Evolutionary conservation across 805 yeast species (phyloP).

Genomic region (Sugiyamaella floridensis): DNA sequence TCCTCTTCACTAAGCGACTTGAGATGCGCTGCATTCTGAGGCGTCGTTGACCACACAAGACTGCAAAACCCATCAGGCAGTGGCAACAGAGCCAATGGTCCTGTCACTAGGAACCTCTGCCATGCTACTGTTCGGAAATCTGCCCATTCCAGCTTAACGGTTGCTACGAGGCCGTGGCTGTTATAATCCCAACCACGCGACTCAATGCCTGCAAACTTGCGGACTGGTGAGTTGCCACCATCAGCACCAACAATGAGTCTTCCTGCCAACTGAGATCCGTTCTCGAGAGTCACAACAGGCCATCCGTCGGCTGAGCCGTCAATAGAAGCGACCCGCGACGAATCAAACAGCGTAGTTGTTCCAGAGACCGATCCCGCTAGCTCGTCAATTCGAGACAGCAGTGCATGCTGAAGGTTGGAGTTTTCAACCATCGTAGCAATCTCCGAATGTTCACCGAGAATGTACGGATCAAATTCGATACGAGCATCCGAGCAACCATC

Average conservation of each 20-base stretch:
- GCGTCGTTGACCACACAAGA: slow-evolving; percentile 86
- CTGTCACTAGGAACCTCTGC: slow-evolving; percentile 87
- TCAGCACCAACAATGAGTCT: slow-evolving; percentile 90
- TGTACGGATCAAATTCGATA: slow-evolving; percentile 54
- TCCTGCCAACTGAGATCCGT: slow-evolving; percentile 58
- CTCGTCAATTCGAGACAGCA: slow-evolving; percentile 48
- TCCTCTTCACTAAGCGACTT: slow-evolving; percentile 51
- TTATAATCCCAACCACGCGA: slow-evolving; percentile 90
- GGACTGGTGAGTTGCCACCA: slow-evolving; percentile 90
- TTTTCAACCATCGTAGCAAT: slow-evolving; percentile 87
- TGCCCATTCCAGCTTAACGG: slow-evolving; percentile 66
- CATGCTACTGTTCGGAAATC: slow-evolving; percentile 72
- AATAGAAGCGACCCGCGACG: slow-evolving; percentile 55
- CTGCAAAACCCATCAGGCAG: slow-evolving; percentile 83
- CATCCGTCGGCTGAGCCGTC: slow-evolving; percentile 41
- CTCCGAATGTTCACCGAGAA: slow-evolving; percentile 24
- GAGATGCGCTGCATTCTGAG: slow-evolving; percentile 61
- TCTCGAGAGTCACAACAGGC: slow-evolving; percentile 67
- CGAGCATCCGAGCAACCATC: slow-evolving; percentile 73
- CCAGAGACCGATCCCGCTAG: slow-evolving; percentile 17
- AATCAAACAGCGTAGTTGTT: slow-evolving; percentile 12
- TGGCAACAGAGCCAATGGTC: slow-evolving; percentile 90
- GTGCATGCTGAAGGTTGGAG: slow-evolving; percentile 70
- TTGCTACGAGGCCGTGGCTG: slow-evolving; percentile 88
- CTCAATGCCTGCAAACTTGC: slow-evolving; percentile 71